Conservation (phyloP, 75 land plant genomes). For the Picea glauca region DNA sequence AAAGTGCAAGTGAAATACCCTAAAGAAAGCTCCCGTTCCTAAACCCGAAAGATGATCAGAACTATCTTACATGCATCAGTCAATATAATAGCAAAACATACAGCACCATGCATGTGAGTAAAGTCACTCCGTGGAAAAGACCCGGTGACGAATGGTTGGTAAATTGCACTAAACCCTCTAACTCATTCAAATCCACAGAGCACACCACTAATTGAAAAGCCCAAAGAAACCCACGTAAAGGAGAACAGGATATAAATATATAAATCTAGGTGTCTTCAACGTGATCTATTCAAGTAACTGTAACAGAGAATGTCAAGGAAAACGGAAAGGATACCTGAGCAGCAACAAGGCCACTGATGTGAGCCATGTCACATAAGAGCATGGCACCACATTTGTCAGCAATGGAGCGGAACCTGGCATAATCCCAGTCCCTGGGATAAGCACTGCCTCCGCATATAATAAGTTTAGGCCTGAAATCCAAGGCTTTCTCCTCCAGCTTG, state of each 20-base stretch:
- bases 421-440: slow-evolving; percentile 92
- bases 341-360: slow-evolving; percentile 88
- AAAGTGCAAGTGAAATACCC: too few relatives aligned
- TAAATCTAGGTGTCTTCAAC: not conserved
- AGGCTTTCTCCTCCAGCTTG: slow-evolving; percentile 84
- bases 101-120: too few relatives aligned
- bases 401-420: slow-evolving; percentile 51
- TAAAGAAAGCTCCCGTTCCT: too few relatives aligned
- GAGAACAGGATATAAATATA: not conserved
- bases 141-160: too few relatives aligned
- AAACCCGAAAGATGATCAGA: too few relatives aligned
- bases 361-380: slow-evolving; percentile 88
- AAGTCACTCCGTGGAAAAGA: too few relatives aligned
- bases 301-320: not conserved
- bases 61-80: too few relatives aligned
- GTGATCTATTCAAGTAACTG: not conserved
- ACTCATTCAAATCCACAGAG: too few relatives aligned
- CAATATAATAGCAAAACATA: too few relatives aligned
- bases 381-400: slow-evolving; percentile 78
- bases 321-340: slow-evolving; percentile 50
- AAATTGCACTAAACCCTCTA: too few relatives aligned
- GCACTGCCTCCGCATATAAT: slow-evolving; percentile 91
- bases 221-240: not conserved
- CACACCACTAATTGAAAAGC: not conserved
- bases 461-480: slow-evolving; percentile 81